A percentile compares a stretch with the other conserved stretches of the same genome.
These are phyloP conservation scores for Aspergillus pseudoglaucus DNA, from an alignment of 2,329 filamentous ascomycete species.

Conservation along the genomic window DNA sequence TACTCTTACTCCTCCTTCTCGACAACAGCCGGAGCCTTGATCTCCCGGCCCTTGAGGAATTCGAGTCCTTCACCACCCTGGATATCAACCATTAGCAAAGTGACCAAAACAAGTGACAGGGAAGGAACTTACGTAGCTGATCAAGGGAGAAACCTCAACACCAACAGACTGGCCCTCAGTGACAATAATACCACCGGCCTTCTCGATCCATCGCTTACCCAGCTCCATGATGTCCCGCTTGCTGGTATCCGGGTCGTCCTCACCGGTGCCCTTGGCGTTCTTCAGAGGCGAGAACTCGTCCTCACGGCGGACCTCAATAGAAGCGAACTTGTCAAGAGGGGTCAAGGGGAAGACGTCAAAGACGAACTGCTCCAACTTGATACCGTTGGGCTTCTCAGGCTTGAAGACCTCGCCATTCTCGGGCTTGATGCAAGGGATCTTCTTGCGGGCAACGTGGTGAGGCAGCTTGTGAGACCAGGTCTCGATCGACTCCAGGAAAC, in stretches of 20 bases:
- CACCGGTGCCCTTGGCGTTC: slow-evolving; percentile 76
- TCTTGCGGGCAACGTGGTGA: slow-evolving; percentile 95
- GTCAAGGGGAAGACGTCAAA: slow-evolving; percentile 96
- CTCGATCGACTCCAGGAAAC: slow-evolving; percentile 85
- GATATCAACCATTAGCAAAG: not conserved
- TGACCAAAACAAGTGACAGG: not conserved
- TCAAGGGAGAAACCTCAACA: slow-evolving; percentile 83
- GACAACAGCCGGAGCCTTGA: slow-evolving; percentile 59
- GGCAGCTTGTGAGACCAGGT: slow-evolving; percentile 78
- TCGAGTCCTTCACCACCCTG: slow-evolving; percentile 58
- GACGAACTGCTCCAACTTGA: slow-evolving; percentile 98
- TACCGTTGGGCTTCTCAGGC: slow-evolving; percentile 90
- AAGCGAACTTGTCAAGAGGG: slow-evolving; percentile 81
- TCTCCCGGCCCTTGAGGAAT: slow-evolving; percentile 52
- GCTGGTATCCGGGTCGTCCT: slow-evolving; percentile 93
- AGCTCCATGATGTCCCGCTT: slow-evolving; percentile 83
- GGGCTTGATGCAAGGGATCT: slow-evolving; percentile 81
- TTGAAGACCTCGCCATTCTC: slow-evolving; percentile 74
- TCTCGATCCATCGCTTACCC: slow-evolving; percentile 77
- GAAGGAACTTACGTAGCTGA: slow-evolving; percentile 77
- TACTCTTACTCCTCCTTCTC: slow-evolving; percentile 48
- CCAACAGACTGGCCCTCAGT: slow-evolving; percentile 56
- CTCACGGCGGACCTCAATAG: slow-evolving; percentile 90
- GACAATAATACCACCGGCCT: slow-evolving; percentile 68
- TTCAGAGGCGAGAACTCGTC: slow-evolving; percentile 98